Evolutionary conservation across 306 rosid genomes (phyloP), one percentile per base, ranked within the genome.

Genomic region (Crotalaria pallida): DNA sequence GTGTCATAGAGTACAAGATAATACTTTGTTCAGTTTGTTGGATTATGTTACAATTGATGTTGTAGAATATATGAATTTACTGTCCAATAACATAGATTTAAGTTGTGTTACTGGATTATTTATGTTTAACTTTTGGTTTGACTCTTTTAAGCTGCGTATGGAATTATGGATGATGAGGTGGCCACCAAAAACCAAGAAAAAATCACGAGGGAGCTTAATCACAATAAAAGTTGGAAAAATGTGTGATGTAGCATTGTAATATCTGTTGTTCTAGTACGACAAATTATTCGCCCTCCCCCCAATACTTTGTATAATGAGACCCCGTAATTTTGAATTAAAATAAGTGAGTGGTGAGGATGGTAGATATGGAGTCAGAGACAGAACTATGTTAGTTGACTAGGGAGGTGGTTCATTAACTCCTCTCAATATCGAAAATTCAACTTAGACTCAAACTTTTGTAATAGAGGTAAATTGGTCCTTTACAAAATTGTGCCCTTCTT

Each of bases 31-130:
- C 7, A 11, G 43, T 52, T 52, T 7, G 31, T 22, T 31, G 10
- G n/a, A 33, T 63, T 15, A 33, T 77, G 19, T 53, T 40, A 58
- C 21, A 77, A 44, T 34, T 63, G 73, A 55, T 71, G 38, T 77
- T 77, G 34, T 21, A 44, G 26, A 41, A 59, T 43, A 56, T 47
- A 11, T 34, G 58, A 56, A 43, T 50, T 50, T 76, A 19, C 31
- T 3, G 56, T 60, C 26, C 40, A 50, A 13, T 58, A 50, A 36
- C 56, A 59, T 27, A 77, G 1, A 26, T 9, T 58, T 58, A 13
- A 48, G 71, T 60, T 51, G 22, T 23, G 50, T 6, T 29, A 38
- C 23, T 68, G 23, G 24, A 69, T 24, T n/a, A 7, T 49, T 15
- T 26, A 22, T 49, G 41, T 26, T 60, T 72, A 40, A 10, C 58